Percentiles rank a stretch among this genome's conserved stretches.
phyloP scores from a whole-genome alignment of 345 rosid genomes.

The Hirschfeldia incana region DNA sequence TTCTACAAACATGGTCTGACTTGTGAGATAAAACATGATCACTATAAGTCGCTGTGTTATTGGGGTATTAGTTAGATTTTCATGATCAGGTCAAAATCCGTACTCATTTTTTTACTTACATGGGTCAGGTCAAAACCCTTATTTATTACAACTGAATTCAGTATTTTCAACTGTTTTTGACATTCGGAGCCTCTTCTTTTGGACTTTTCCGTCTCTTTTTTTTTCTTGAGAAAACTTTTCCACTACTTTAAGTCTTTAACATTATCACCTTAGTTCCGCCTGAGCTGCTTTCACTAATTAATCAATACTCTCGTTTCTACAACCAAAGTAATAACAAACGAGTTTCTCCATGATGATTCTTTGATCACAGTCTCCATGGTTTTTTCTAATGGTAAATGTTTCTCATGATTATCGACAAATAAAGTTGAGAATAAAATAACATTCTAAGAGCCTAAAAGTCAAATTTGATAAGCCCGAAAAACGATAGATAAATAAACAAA shows the following conservation, averaged over 20 bases:
- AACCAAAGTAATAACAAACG: not conserved
- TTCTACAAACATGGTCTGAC: constrained; percentile 9
- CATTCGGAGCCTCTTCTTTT: not conserved
- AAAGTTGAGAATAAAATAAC: not conserved
- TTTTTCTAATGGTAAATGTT: not conserved
- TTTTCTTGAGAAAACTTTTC: not conserved
- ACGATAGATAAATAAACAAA: not conserved
- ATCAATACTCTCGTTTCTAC: not conserved
- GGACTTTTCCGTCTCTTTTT: not conserved
- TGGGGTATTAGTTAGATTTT: not conserved
- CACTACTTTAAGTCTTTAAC: not conserved
- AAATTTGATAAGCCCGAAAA: constrained; percentile 6
- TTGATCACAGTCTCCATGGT: not conserved
- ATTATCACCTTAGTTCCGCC: constrained; percentile 3
- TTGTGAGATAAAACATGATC: not conserved
- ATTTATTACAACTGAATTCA: not conserved
- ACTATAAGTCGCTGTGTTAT: not conserved
- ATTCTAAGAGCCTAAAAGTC: constrained; percentile 5
- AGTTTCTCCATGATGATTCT: not conserved
- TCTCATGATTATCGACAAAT: not conserved
- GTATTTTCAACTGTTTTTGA: not conserved
- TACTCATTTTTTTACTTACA: not conserved
- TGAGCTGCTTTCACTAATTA: not conserved
- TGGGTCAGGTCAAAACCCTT: not conserved
- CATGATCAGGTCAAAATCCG: constrained; percentile 4